phyloP scores from a whole-genome alignment of 2,329 filamentous ascomycete species.

The Neofusicoccum sp. region DNA sequence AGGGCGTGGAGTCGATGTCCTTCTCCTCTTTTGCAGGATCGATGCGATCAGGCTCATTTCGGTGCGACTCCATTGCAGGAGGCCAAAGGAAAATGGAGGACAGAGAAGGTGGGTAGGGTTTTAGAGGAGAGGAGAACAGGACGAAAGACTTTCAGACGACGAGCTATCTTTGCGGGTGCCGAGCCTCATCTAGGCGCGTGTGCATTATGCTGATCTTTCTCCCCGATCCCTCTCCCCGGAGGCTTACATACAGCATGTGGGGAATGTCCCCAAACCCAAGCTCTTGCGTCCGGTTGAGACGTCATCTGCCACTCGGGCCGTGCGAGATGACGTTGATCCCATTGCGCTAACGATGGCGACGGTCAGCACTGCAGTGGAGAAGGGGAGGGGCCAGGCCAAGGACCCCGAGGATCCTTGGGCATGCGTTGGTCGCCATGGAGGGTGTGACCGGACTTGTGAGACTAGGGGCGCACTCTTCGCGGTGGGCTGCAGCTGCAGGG shows the following conservation, averaged over 20 bases:
- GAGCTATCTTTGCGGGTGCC: neutral
- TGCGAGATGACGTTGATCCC: constrained; percentile 6
- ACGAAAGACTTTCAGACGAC: neutral
- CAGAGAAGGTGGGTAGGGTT: too few relatives aligned
- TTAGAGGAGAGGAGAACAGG: neutral
- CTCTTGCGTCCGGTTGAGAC: neutral
- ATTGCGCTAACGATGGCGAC: neutral
- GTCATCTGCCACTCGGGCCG: neutral
- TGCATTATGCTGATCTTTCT: too few relatives aligned
- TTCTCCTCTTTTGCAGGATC: constrained; percentile 12
- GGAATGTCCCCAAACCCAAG: neutral
- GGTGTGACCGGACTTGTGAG: neutral
- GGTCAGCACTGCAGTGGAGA: neutral
- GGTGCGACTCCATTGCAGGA: neutral
- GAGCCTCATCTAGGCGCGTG: neutral
- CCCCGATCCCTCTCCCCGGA: neutral
- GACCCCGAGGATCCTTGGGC: neutral
- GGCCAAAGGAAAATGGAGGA: neutral
- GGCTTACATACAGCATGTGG: constrained; percentile 3
- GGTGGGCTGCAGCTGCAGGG: neutral
- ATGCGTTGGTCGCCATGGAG: neutral
- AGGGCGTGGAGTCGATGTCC: constrained; percentile 11
- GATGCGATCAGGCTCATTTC: neutral
- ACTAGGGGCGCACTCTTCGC: neutral
- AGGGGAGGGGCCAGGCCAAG: neutral